Evolutionary conservation across 495 filamentous ascomycete genomes (phyloP).

Genomic region (Lophium mytilinum): DNA sequence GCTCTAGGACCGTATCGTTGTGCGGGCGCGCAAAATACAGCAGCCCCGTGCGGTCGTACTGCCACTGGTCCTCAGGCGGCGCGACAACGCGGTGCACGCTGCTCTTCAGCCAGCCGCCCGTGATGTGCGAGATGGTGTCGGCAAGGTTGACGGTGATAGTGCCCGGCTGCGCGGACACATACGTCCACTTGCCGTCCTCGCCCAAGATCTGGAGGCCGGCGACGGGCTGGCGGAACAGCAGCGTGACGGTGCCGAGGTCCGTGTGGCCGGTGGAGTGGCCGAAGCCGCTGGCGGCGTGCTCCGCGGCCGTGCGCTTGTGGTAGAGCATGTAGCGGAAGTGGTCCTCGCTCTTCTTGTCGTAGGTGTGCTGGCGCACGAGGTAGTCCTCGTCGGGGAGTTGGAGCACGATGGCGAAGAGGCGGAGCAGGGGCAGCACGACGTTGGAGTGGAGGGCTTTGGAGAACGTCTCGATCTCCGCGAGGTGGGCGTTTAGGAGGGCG

Average conservation of each 20-base stretch:
- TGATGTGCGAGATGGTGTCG: slow-evolving; percentile 26
- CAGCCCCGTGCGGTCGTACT: slow-evolving; percentile 22
- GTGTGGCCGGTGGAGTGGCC: slow-evolving; percentile 40
- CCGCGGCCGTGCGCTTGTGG: slow-evolving; percentile 37
- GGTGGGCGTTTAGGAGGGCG: slow-evolving; percentile 36
- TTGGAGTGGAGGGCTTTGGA: slow-evolving; percentile 40
- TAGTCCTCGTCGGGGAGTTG: slow-evolving; percentile 44
- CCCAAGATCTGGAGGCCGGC: slow-evolving; percentile 45
- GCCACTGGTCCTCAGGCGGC: slow-evolving; percentile 24
- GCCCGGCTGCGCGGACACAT: slow-evolving; percentile 21
- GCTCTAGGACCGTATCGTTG: slow-evolving; percentile 18
- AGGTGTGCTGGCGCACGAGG: slow-evolving; percentile 42
- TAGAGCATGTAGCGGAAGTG: slow-evolving; percentile 53
- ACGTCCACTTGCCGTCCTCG: slow-evolving; percentile 26
- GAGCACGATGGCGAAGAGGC: slow-evolving; percentile 43
- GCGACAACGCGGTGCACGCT: slow-evolving; percentile 27
- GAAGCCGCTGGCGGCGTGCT: slow-evolving; percentile 36
- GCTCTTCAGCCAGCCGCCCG: slow-evolving; percentile 26
- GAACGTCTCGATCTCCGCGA: slow-evolving; percentile 41
- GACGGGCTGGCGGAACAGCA: slow-evolving; percentile 50
- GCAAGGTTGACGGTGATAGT: slow-evolving; percentile 29
- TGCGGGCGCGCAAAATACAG: slow-evolving; percentile 27
- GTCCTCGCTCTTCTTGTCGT: slow-evolving; percentile 38
- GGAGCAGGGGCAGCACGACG: slow-evolving; percentile 40
- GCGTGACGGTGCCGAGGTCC: slow-evolving; percentile 46